Evolutionary conservation across 305 asterid species (phyloP).

Genomic region (Lippia alba): DNA sequence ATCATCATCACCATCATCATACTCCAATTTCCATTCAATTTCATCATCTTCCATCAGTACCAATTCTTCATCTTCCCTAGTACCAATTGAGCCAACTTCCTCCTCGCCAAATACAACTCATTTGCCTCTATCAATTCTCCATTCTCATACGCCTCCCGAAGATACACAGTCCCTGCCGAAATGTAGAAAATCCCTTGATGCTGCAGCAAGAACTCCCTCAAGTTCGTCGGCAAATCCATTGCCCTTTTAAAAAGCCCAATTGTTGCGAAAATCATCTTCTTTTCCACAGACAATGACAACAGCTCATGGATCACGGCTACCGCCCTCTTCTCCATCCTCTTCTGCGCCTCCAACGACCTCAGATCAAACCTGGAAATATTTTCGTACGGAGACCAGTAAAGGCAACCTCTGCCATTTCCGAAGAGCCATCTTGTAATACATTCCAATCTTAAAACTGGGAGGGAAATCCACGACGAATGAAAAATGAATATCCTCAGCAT

Average conservation of each 20-base stretch:
- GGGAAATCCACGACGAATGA: conserved; percentile 85
- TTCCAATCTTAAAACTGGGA: conserved; percentile 88
- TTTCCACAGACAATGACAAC: conserved; percentile 70
- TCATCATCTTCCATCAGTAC: no score
- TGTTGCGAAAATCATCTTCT: conserved; percentile 80
- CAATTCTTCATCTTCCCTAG: conserved; percentile 52
- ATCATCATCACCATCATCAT: no score
- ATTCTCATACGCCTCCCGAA: conserved; percentile 87
- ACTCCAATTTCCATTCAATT: no score
- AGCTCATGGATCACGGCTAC: conserved; percentile 87
- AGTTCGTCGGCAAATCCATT: conserved; percentile 80
- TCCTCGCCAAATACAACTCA: conserved; percentile 82
- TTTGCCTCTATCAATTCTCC: conserved; percentile 83
- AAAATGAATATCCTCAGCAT: conserved; percentile 81
- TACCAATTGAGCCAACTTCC: conserved; percentile 70
- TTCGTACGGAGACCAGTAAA: conserved; percentile 93
- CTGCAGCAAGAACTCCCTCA: conserved; percentile 85
- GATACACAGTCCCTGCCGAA: conserved; percentile 79
- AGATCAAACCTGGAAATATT: conserved; percentile 79
- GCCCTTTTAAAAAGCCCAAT: conserved; percentile 83
- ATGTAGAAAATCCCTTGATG: conserved; percentile 92
- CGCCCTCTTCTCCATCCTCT: conserved; percentile 92
- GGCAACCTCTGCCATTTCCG: conserved; percentile 99
- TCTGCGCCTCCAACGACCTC: conserved; percentile 89
- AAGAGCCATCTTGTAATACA: conserved; percentile 81